Evolutionary conservation across 768 basidiomycete species (phyloP), one percentile per base, ranked within the genome.

Genomic region (Naganishia friedmannii): DNA sequence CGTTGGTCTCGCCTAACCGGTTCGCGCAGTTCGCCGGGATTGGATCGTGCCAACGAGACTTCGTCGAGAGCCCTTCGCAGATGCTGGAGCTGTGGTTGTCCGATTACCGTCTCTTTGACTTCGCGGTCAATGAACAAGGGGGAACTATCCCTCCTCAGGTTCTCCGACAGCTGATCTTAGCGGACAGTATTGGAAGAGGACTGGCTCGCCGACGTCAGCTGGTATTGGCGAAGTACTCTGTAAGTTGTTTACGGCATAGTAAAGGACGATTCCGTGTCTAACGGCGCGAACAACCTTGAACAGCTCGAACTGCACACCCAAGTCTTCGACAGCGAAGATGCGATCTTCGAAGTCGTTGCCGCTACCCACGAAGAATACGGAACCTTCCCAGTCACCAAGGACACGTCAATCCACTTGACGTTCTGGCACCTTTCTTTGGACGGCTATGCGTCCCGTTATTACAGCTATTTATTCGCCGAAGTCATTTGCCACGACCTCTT

Each of bases 401-500:
- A 9, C n/a, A 15, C 10, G 15, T 21, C 57, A 2, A 32, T 37
- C 19, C 57, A 58, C 10, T 26, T 58, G 2, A n/a, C 5, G n/a
- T 37, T 58, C n/a, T 21, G 21, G 2, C 57, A 58, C 23, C 1
- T 58, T 1, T 15, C 32, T 1, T 3, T 28, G 21, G 34, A 17
- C 19, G 21, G 7, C 1, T 58, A 58, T 58, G 57, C 21, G 2
- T 58, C 57, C 5, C 9, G 17, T 5, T 17, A 37, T 5, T 58
- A 58, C n/a, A 39, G 6, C 1, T 67, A 67, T 26, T n/a, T 67
- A 19, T 39, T 53, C 34, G 42, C 66, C 17, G 48, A 67, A 28
- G 53, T 54, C 26, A 67, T 67, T 39, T 53, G 53, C 23, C 37
- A 54, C 21, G 66, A 67, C n/a, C 34, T 67, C 32, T 55, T 67